These are phyloP conservation scores for Naganishia liquefaciens DNA, from an alignment of 1,284 basidiomycete species.

Conservation along the genomic window DNA sequence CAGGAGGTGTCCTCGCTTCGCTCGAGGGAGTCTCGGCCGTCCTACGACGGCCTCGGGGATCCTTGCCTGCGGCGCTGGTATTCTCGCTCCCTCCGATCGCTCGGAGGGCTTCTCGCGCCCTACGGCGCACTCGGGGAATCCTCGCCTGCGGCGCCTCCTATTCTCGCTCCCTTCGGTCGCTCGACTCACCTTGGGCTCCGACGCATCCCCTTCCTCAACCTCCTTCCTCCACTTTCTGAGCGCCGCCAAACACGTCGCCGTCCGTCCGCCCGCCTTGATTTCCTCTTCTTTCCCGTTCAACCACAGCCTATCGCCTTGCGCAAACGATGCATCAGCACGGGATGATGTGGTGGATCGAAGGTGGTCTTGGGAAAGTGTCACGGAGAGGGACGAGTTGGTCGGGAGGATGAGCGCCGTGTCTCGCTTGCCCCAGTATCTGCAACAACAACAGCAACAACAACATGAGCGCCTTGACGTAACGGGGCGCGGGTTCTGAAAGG, in stretches of 20 bases:
- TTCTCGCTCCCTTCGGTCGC: too few relatives aligned
- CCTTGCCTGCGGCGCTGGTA: too few relatives aligned
- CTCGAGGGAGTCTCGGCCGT: too few relatives aligned
- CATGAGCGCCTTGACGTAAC: not conserved
- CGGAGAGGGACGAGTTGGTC: conserved; percentile 95
- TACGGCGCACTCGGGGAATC: too few relatives aligned
- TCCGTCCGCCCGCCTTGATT: conserved; percentile 77
- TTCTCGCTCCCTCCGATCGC: too few relatives aligned
- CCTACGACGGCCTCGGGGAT: too few relatives aligned
- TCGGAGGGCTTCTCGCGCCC: too few relatives aligned
- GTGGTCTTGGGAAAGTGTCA: conserved; percentile 95
- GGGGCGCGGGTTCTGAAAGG: too few relatives aligned
- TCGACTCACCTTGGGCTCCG: conserved; percentile 68
- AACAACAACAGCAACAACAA: conserved; percentile 27
- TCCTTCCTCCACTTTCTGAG: conserved; percentile 75
- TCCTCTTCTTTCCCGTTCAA: conserved; percentile 88
- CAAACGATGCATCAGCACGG: conserved; percentile 75
- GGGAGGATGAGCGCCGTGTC: conserved; percentile 93
- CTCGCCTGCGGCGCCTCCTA: too few relatives aligned
- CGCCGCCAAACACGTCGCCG: conserved; percentile 83
- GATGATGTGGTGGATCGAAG: conserved; percentile 92
- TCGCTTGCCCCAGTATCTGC: conserved; percentile 96
- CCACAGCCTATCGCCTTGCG: conserved; percentile 77
- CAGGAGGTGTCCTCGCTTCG: too few relatives aligned
- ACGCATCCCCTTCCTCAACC: conserved; percentile 69